Base-by-base conservation (phyloP, 2,329 filamentous ascomycete species). In the Claviceps sp. region DNA sequence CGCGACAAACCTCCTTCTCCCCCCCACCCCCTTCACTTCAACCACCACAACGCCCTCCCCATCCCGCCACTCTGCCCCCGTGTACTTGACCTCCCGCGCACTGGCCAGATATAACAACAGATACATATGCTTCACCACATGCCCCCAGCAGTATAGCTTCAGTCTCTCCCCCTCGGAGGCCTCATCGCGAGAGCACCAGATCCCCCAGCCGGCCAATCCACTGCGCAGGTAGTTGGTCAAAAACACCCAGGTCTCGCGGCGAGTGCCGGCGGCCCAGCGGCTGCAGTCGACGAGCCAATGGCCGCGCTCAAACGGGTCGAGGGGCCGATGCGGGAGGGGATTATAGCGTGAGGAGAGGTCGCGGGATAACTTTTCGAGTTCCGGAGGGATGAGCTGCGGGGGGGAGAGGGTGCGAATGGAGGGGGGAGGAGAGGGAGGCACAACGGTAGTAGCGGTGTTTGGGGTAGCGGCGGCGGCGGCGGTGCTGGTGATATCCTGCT, bases 111-210 rank as follows among this genome's bases (percentile, higher is more conserved):
- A 91, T 0, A 95, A 66, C 41, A 90, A 64, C 4, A 93, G 67
- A 64, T 89, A 95, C 38, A 87, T 74, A 60, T 94, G 84, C 51
- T 80, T 76, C 0, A 80, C 79, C 0, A 88, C 70, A 56, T 84
- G 77, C 0, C 86, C 89, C 83, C 87, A 95, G 61, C 87, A 87
- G 62, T 86, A 93, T 1, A 91, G 65, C 38, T 81, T 76, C 2
- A 94, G 65, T 58, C 70, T 74, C 10, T 11, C 30, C 10, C 30
- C 30, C 4, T 59, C 62, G 11, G 62, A 65, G 41, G 66, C 68
- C 5, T 58, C 64, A 24, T 60, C 59, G 47, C 79, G 68, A 14
- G 62, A 65, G 57, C 78, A 81, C 70, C 77, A 81, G 1, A 85
- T 73, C 3, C 82, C 81, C 84, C 85, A 89, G 3, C 85, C 85